Base-by-base conservation (phyloP, 306 rosid genomes). In the Glycine latifolia region DNA sequence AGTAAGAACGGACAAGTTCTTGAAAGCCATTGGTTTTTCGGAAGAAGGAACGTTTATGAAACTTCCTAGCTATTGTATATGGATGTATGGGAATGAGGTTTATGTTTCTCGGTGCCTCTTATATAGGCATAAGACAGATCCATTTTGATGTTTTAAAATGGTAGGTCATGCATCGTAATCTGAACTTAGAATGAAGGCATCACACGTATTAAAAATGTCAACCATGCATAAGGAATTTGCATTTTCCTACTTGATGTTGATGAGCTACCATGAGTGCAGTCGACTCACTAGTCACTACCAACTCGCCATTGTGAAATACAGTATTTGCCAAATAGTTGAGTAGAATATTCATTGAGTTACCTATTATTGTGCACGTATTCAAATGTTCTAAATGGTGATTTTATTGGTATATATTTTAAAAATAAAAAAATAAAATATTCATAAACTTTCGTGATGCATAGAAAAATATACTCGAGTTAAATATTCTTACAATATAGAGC, bases 11-110 rank as follows among this genome's bases (percentile, higher is more conserved):
- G 73, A 66, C 48, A 82, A 26, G 26, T 72, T 76, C 70, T 82
- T 89, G 58, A 86, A 84, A 48, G 89, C 87, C 86, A 84, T 85
- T 58, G 81, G 11, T 1, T 3, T 58, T 46, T 41, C 4, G 26
- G 14, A 39, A 66, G 71, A 35, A 63, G 44, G 16, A 26, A 61
- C 10, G 15, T 5, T 31, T 5, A 61, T 7, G 6, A 41, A 59
- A 11, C 44, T 61, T 26, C 10, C 15, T 11, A 62, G 68, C 49
- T 65, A 35, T 67, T 3, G 5, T 14, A 52, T n/a, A 60, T 7
- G 13, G 14, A 67, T 67, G 73, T 46, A 16, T 15, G n/a, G 39
- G 53, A 43, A 47, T 69, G 74, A 17, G 8, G 44, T 44, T 67
- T 0, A 8, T 8, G 63, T 4, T 37, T 54, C 31, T 39, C 48